These are phyloP conservation scores for Aphanomyces astaci DNA, from an alignment of 352 stramenopile species.

Conservation along the genomic window DNA sequence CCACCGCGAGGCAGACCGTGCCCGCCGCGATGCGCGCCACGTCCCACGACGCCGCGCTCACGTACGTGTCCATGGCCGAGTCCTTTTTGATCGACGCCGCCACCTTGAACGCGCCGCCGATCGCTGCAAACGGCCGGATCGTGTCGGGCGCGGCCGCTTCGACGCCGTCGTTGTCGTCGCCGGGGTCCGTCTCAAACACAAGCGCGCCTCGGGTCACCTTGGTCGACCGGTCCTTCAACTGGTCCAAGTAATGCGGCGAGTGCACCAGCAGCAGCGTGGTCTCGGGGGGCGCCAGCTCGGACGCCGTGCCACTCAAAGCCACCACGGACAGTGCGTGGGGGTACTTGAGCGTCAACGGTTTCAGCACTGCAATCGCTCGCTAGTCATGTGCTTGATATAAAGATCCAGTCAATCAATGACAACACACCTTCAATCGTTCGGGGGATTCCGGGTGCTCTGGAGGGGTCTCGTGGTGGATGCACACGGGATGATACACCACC, in stretches of 20 bases:
- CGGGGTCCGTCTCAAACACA: constrained; percentile 74
- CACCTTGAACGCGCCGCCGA: constrained; percentile 53
- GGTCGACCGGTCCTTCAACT: constrained; percentile 54
- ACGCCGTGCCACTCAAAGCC: constrained; percentile 49
- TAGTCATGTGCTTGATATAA: constrained; percentile 17
- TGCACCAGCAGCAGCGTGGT: constrained; percentile 76
- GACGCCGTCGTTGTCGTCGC: constrained; percentile 24
- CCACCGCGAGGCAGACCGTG: constrained; percentile 71
- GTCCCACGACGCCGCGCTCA: constrained; percentile 80
- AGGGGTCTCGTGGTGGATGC: constrained; percentile 77
- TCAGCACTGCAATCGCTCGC: constrained; percentile 63
- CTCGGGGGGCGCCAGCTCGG: constrained; percentile 64
- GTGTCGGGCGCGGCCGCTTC: not conserved
- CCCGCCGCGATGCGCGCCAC: constrained; percentile 69
- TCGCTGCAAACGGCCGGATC: constrained; percentile 39
- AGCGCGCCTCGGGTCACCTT: constrained; percentile 39
- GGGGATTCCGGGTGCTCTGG: constrained; percentile 77
- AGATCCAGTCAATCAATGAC: not conserved
- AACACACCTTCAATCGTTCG: constrained; percentile 66
- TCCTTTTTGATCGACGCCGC: constrained; percentile 56
- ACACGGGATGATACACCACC: constrained; percentile 75
- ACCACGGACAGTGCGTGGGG: constrained; percentile 62
- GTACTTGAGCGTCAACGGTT: constrained; percentile 52
- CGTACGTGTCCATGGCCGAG: constrained; percentile 74
- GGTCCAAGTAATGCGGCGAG: constrained; percentile 67